Evolutionary conservation across 257 asterid species (phyloP).

Genomic region (Nyctanthes arbortristis): DNA sequence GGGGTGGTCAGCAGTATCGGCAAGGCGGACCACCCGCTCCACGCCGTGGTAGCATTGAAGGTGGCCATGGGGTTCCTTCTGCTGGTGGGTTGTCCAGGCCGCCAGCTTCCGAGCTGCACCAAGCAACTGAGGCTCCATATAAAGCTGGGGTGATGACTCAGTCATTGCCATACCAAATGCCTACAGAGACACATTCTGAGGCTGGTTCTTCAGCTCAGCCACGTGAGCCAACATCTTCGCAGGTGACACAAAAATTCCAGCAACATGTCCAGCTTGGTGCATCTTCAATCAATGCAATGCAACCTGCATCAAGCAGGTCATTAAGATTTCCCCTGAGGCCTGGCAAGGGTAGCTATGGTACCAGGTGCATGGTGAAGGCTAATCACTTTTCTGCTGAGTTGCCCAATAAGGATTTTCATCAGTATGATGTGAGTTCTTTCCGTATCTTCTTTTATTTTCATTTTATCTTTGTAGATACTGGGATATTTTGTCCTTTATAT

Average conservation of each 20-base stretch:
- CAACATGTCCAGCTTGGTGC: slow-evolving; percentile 52
- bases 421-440: slow-evolving; percentile 71
- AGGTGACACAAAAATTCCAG: slow-evolving; percentile 44
- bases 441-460: neutral
- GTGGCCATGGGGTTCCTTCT: slow-evolving; percentile 67
- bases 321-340: slow-evolving; percentile 87
- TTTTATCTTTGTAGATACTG: neutral
- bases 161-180: slow-evolving; percentile 40
- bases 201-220: slow-evolving; percentile 56
- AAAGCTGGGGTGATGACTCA: slow-evolving; percentile 51
- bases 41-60: slow-evolving; percentile 51
- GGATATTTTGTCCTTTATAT: neutral
- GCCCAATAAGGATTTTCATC: slow-evolving; percentile 92
- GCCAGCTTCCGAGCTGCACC: slow-evolving; percentile 95
- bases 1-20: slow-evolving; percentile 53
- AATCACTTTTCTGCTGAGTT: slow-evolving; percentile 90
- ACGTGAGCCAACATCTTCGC: slow-evolving; percentile 41
- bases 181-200: slow-evolving; percentile 43
- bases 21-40: slow-evolving; percentile 59
- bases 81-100: slow-evolving; percentile 76
- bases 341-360: slow-evolving; percentile 76
- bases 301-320: slow-evolving; percentile 84
- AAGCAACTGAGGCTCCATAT: slow-evolving; percentile 66
- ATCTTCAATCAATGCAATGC: slow-evolving; percentile 46
- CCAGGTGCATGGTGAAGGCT: slow-evolving; percentile 80